Evolutionary conservation across 148 eudicot species (phyloP), one percentile per base, ranked within the genome.

Genomic region (Polygonum aviculare): DNA sequence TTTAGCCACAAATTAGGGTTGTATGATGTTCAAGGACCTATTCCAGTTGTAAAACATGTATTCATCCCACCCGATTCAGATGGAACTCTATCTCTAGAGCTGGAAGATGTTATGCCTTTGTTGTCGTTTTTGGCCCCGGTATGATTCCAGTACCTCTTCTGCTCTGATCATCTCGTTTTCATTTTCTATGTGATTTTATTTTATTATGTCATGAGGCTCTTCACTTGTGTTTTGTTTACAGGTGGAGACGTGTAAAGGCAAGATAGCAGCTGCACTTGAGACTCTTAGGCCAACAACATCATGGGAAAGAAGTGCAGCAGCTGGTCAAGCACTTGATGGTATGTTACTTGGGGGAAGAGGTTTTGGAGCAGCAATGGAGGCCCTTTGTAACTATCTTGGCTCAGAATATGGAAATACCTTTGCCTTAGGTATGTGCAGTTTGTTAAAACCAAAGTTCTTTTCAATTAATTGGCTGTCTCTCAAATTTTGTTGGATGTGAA

Each of bases 171-270:
- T 63, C 70, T 63, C 40, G 33, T 14, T 49, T 49, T 49, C 50
- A 62, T 77, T 51, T 12, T 47, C 26, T 18, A 9, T 70, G 2
- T 63, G 52, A 7, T 41, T 44, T 18, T 45, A 33, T 33, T 8
- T 67, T 40, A 67, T 5, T 10, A 11, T 14, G 18, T 36, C 38
- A 38, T 67, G 40, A 14, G 38, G 16, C 5, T 36, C 44, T 67
- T 67, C 11, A 38, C 7, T 18, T 69, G 18, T 33, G 39, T 70
- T 35, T 69, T 63, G 21, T 82, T 55, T 75, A 33, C 76, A 94
- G 98, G 98, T 92, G 85, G 98, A 94, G 38, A 92, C 92, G n/a
- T 94, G 96, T 81, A 94, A 94, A 85, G 98, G 92, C 69, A 87
- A 83, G 59, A 94, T 94, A 76, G 89, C 96, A 81, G 83, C 98